These are phyloP conservation scores for Ogataea pilisensis DNA, from an alignment of 805 yeast species.

Conservation along the genomic window DNA sequence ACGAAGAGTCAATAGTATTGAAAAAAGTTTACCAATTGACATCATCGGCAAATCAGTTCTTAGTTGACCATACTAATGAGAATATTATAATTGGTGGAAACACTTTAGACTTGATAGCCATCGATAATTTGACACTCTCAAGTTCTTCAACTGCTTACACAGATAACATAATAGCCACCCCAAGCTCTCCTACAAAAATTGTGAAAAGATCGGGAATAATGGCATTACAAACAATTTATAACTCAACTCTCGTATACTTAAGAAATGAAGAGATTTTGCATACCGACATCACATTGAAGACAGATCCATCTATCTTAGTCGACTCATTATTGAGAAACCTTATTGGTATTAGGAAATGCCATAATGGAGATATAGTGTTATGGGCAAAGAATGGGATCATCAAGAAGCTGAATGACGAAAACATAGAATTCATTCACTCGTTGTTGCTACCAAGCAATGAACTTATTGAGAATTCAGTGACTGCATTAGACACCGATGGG, in stretches of 20 bases:
- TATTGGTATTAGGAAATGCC: constrained; percentile 36
- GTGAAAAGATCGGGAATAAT: constrained; percentile 29
- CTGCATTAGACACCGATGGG: constrained; percentile 34
- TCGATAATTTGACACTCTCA: constrained; percentile 10
- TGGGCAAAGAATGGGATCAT: constrained; percentile 43
- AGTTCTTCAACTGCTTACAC: constrained; percentile 2
- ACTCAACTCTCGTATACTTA: constrained; percentile 29
- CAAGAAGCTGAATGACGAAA: constrained; percentile 23
- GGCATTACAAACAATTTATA: constrained; percentile 27
- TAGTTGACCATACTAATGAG: constrained; percentile 18
- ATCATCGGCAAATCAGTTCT: constrained; percentile 18
- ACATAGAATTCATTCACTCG: constrained; percentile 9
- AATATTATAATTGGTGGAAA: constrained; percentile 17
- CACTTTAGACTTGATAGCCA: constrained; percentile 8
- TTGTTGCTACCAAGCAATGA: constrained; percentile 27
- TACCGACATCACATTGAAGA: constrained; percentile 20
- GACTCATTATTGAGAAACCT: constrained; percentile 36
- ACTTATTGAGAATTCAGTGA: constrained; percentile 37
- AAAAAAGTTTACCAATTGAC: constrained; percentile 19
- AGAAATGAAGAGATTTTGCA: constrained; percentile 35
- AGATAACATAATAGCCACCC: constrained; percentile 20
- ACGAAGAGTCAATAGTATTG: constrained; percentile 20
- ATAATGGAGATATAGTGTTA: constrained; percentile 29
- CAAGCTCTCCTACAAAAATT: constrained; percentile 26
- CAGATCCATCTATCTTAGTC: constrained; percentile 23